Conservation (phyloP, 352 stramenopile species). For the Globisporangium uncinulatum region DNA sequence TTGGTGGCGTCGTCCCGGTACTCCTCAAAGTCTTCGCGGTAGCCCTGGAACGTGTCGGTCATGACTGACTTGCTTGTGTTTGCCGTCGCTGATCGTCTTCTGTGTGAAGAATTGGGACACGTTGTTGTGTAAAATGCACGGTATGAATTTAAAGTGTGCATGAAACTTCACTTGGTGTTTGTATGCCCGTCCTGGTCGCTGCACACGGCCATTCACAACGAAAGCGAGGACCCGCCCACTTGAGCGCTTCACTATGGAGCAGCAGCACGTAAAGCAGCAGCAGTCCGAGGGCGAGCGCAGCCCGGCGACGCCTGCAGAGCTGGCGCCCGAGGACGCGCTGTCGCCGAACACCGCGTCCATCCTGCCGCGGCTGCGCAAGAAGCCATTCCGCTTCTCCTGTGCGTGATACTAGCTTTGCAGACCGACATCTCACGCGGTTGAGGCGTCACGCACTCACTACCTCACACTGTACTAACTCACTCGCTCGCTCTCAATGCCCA, state of each 20-base stretch:
- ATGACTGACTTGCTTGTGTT: slow-evolving; percentile 20
- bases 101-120: neutral
- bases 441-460: neutral
- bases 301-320: neutral
- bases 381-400: slow-evolving; percentile 19
- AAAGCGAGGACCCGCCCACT: neutral
- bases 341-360: slow-evolving; percentile 15
- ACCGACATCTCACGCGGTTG: too few relatives aligned
- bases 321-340: slow-evolving; percentile 2
- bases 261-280: slow-evolving; percentile 2
- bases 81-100: neutral
- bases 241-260: neutral
- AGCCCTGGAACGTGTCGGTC: slow-evolving; percentile 69
- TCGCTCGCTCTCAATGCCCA: neutral
- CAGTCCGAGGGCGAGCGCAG: slow-evolving; percentile 6
- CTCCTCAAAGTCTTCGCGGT: slow-evolving; percentile 79
- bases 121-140: neutral
- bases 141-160: neutral
- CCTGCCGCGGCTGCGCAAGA: slow-evolving; percentile 16
- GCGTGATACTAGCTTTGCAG: neutral
- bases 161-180: too few relatives aligned
- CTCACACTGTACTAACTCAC: neutral
- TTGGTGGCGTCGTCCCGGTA: slow-evolving; percentile 65
- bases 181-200: too few relatives aligned
- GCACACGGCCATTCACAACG: too few relatives aligned